A percentile compares a stretch with the other conserved stretches of the same genome.
Conservation (phyloP, 2,329 filamentous ascomycete species). For the Byssothecium circinans region DNA sequence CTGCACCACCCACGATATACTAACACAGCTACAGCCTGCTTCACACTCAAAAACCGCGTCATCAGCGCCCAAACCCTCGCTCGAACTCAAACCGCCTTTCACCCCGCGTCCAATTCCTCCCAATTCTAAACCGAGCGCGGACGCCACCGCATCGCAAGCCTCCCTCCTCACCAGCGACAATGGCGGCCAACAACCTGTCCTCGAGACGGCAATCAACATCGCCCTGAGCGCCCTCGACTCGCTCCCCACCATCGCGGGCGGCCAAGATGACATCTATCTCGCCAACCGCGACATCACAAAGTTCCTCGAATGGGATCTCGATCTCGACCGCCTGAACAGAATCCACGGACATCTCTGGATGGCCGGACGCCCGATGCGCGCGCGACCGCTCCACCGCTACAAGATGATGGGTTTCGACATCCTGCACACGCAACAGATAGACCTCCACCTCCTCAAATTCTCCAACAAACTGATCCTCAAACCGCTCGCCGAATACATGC, state of each 20-base stretch:
- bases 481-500: constrained; percentile 37
- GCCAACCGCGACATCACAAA: constrained; percentile 26
- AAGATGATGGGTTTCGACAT: constrained; percentile 38
- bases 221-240: constrained; percentile 30
- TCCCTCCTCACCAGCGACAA: constrained; percentile 7
- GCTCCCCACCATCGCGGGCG: constrained; percentile 37
- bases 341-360: constrained; percentile 42
- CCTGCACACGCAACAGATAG: constrained; percentile 38
- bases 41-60: neutral
- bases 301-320: constrained; percentile 34
- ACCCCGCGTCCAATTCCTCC: constrained; percentile 25
- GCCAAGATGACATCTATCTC: constrained; percentile 20
- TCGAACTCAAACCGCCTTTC: constrained; percentile 26
- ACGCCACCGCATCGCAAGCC: constrained; percentile 11
- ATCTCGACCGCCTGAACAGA: constrained; percentile 34
- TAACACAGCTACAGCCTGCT: neutral
- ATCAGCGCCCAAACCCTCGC: neutral
- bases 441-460: constrained; percentile 40
- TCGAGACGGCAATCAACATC: constrained; percentile 21
- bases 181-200: constrained; percentile 18
- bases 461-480: constrained; percentile 36
- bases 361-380: constrained; percentile 41
- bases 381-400: constrained; percentile 39
- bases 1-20: neutral
- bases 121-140: constrained; percentile 7